Conservation (phyloP, 192 early-diverging fungal species). For the Dissophora globulifera region DNA sequence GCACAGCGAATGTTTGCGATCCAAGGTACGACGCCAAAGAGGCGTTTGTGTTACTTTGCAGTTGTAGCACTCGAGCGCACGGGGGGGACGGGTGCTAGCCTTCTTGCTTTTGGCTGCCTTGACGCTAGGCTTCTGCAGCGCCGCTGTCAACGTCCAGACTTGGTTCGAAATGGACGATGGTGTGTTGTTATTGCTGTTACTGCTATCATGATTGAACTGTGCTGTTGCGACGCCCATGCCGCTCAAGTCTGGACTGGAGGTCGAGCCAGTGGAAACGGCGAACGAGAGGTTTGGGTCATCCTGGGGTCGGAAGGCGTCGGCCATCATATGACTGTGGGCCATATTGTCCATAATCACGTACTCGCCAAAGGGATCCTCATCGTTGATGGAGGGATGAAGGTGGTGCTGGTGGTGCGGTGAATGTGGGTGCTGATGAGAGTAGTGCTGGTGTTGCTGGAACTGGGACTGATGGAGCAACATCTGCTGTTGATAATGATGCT, state of each 20-base stretch:
- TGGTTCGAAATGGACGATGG: constrained; percentile 7
- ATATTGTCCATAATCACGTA: constrained; percentile 38
- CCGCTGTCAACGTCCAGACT: constrained; percentile 38
- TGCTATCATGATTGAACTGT: constrained; percentile 6
- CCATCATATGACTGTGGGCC: constrained; percentile 32
- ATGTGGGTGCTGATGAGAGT: constrained; percentile 6
- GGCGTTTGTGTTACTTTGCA: constrained; percentile 82
- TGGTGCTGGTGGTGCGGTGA: constrained; percentile 11
- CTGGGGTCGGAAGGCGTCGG: constrained; percentile 10
- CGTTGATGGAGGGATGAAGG: constrained; percentile 24
- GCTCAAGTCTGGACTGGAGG: constrained; percentile 22
- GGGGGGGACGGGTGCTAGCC: constrained; percentile 54
- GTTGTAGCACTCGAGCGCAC: constrained; percentile 74
- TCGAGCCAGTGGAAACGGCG: background rate
- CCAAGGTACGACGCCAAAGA: constrained; percentile 82
- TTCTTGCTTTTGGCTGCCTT: constrained; percentile 56
- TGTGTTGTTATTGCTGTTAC: too few species aligned
- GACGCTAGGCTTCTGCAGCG: constrained; percentile 38
- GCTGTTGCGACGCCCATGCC: background rate
- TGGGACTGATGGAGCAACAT: constrained; percentile 40
- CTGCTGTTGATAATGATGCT: constrained; percentile 31
- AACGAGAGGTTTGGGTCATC: constrained; percentile 16
- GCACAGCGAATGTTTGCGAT: constrained; percentile 81
- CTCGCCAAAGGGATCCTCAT: constrained; percentile 51
- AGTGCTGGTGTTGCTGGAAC: constrained; percentile 8